Conservation (phyloP, 768 basidiomycete genomes). For the Russula olivacea region DNA sequence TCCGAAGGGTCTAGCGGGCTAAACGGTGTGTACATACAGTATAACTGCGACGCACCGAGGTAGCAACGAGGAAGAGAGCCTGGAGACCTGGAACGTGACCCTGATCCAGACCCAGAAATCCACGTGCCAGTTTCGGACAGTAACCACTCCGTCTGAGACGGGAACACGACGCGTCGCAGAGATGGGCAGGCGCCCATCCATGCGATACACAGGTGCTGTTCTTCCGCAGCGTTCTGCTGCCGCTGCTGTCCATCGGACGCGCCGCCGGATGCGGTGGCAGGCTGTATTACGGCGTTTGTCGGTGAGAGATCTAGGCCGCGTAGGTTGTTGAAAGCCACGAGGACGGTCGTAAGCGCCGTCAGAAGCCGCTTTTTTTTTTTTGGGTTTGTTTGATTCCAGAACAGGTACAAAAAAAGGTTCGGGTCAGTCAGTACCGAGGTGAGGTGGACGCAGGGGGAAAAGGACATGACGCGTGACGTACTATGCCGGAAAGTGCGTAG, state of each 20-base stretch:
- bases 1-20: no score
- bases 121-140: constrained; percentile 28
- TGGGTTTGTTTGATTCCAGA: no score
- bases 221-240: constrained; percentile 31
- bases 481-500: constrained; percentile 57
- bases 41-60: constrained; percentile 9
- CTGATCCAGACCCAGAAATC: not conserved
- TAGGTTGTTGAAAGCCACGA: constrained; percentile 45
- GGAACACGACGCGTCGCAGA: constrained; percentile 49
- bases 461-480: constrained; percentile 39
- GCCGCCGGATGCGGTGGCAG: constrained; percentile 14
- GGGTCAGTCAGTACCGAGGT: not conserved
- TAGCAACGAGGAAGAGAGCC: not conserved
- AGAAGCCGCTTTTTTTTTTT: constrained; percentile 46
- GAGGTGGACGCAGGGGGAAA: no score
- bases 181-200: constrained; percentile 52
- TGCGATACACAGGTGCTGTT: constrained; percentile 50
- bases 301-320: constrained; percentile 55
- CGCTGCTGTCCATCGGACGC: constrained; percentile 29
- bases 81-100: not conserved
- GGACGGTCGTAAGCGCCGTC: constrained; percentile 52
- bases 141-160: constrained; percentile 49
- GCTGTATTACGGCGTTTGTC: constrained; percentile 40
- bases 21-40: not conserved
- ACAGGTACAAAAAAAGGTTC: not conserved